Evolutionary conservation across 2,329 filamentous ascomycete genomes (phyloP).

Genomic region (Colletotrichum tamarilloi): DNA sequence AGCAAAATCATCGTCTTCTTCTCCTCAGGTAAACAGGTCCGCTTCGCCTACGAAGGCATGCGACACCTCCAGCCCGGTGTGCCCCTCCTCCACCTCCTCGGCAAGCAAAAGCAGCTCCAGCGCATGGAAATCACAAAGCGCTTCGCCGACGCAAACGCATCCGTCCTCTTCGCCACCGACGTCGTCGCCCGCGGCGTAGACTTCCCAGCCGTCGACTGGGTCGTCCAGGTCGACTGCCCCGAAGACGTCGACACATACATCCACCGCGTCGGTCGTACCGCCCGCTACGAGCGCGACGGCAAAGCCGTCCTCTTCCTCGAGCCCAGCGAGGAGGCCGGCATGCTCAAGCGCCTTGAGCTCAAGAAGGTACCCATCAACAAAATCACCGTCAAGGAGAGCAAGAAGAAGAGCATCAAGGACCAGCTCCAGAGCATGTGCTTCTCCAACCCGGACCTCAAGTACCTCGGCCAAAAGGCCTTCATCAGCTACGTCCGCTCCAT

Average conservation of each 20-base stretch:
- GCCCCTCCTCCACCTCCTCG: slow-evolving; percentile 90
- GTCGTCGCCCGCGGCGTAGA: slow-evolving; percentile 94
- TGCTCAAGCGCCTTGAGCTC: slow-evolving; percentile 84
- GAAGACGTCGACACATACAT: slow-evolving; percentile 99
- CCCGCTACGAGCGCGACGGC: slow-evolving; percentile 90
- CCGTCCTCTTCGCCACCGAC: slow-evolving; percentile 94
- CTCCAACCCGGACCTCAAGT: slow-evolving; percentile 92
- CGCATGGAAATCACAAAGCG: slow-evolving; percentile 87
- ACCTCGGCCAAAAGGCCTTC: slow-evolving; percentile 95
- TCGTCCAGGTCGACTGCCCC: slow-evolving; percentile 97
- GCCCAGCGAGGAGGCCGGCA: slow-evolving; percentile 91
- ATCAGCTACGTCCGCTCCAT: slow-evolving; percentile 89
- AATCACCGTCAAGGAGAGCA: slow-evolving; percentile 89
- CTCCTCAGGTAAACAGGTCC: slow-evolving; percentile 94
- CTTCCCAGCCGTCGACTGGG: slow-evolving; percentile 97
- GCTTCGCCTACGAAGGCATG: slow-evolving; percentile 94
- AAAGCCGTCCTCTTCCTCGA: slow-evolving; percentile 91
- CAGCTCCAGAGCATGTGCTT: slow-evolving; percentile 96
- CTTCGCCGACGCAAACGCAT: slow-evolving; percentile 83
- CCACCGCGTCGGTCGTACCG: slow-evolving; percentile 92
- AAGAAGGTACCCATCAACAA: slow-evolving; percentile 91
- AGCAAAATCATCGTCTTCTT: slow-evolving; percentile 96
- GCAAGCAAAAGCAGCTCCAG: slow-evolving; percentile 90
- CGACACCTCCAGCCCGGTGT: slow-evolving; percentile 95
- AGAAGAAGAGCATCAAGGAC: slow-evolving; percentile 86